phyloP scores from a whole-genome alignment of 345 rosid species.

The Bretschneidera sinensis region DNA sequence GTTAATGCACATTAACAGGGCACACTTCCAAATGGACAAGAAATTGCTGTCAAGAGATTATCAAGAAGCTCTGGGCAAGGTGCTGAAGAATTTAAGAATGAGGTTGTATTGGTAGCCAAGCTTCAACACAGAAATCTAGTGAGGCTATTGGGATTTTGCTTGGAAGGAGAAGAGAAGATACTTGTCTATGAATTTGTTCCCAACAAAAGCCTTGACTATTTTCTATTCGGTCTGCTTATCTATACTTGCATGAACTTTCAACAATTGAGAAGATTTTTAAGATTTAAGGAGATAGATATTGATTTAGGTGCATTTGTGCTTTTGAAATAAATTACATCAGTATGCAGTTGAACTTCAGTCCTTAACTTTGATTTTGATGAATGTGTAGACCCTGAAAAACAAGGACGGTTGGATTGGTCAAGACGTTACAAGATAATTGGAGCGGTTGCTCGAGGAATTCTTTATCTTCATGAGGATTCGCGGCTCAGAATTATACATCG shows the following conservation, averaged over 20 bases:
- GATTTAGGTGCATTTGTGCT: not conserved
- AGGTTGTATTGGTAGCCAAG: constrained; percentile 37
- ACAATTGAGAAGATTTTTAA: too few species aligned
- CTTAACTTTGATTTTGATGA: constrained; percentile 2
- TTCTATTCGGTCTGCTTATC: constrained; percentile 32
- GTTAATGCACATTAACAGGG: constrained; percentile 15
- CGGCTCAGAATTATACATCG: constrained; percentile 44
- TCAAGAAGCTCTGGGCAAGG: constrained; percentile 45
- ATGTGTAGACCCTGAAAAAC: constrained; percentile 28
- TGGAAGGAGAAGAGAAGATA: constrained; percentile 42
- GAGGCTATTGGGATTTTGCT: constrained; percentile 43
- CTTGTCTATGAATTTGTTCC: constrained; percentile 48
- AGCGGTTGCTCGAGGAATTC: constrained; percentile 51
- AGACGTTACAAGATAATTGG: constrained; percentile 43
- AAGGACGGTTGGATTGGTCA: constrained; percentile 37
- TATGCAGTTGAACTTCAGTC: not conserved
- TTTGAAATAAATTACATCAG: too few species aligned
- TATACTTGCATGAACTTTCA: not conserved
- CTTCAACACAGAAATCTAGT: constrained; percentile 54
- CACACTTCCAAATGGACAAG: constrained; percentile 22
- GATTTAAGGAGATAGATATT: not conserved
- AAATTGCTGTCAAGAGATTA: constrained; percentile 49
- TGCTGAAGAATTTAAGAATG: constrained; percentile 45
- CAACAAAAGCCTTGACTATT: constrained; percentile 42
- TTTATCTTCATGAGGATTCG: constrained; percentile 55